Conservation (phyloP, 2,329 filamentous ascomycete genomes). For the Exophiala xenobiotica region DNA sequence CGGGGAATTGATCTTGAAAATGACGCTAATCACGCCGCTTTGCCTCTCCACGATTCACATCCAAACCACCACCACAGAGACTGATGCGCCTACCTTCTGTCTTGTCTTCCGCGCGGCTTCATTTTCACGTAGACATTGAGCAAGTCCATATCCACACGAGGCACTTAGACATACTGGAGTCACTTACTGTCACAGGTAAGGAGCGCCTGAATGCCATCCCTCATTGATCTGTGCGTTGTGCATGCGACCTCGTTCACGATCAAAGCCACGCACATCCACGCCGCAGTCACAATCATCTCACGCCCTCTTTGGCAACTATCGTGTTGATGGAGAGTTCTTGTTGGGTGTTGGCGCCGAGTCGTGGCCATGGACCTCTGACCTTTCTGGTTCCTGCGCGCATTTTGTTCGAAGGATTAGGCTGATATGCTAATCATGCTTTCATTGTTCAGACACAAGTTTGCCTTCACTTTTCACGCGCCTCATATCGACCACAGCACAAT, state of each 20-base stretch:
- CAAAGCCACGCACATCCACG: background rate
- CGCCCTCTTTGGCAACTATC: background rate
- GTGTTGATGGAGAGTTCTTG: background rate
- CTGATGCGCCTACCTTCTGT: no score
- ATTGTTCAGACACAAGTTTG: background rate
- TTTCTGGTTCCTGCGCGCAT: background rate
- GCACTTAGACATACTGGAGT: no score
- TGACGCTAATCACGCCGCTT: no score
- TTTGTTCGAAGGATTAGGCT: background rate
- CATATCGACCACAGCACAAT: no score
- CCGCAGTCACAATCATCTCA: background rate
- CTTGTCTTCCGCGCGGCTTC: no score
- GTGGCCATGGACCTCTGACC: no score
- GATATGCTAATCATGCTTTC: constrained; percentile 1
- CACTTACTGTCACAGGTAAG: background rate
- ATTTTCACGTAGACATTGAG: no score
- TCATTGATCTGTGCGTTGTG: background rate
- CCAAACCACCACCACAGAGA: no score
- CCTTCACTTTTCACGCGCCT: background rate
- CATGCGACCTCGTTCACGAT: background rate
- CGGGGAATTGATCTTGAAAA: no score
- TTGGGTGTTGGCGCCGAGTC: background rate
- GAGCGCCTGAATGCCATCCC: background rate
- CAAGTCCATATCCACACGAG: no score
- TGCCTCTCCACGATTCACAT: no score